Evolutionary conservation across 495 filamentous ascomycete genomes (phyloP).

Genomic region (Immersiella caudata): DNA sequence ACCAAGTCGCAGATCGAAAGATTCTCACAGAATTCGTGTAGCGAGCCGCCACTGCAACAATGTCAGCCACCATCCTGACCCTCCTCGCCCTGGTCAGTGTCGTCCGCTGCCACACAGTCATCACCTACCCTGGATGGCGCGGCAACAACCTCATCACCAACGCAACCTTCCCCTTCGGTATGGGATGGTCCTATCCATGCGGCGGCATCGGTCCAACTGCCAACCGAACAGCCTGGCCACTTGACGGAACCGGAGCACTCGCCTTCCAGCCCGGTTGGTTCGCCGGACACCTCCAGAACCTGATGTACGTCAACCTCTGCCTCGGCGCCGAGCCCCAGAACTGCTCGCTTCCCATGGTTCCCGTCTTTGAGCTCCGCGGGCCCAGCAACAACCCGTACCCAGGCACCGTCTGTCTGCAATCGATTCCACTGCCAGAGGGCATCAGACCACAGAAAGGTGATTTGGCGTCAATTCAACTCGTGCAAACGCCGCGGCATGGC

Average conservation of each 20-base stretch:
- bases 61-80: neutral
- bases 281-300: slow-evolving; percentile 74
- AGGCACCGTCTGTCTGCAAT: slow-evolving; percentile 80
- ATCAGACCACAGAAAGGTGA: slow-evolving; percentile 71
- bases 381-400: slow-evolving; percentile 73
- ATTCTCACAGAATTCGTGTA: neutral
- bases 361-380: slow-evolving; percentile 79
- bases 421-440: slow-evolving; percentile 78
- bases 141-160: slow-evolving; percentile 84
- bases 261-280: slow-evolving; percentile 89
- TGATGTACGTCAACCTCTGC: slow-evolving; percentile 90
- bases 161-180: slow-evolving; percentile 79
- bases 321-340: slow-evolving; percentile 84
- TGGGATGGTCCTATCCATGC: slow-evolving; percentile 96
- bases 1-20: neutral
- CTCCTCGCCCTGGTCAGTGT: neutral
- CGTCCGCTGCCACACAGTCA: slow-evolving; percentile 68
- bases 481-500: slow-evolving; percentile 82
- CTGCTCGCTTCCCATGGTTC: slow-evolving; percentile 65
- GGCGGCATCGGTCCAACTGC: slow-evolving; percentile 74
- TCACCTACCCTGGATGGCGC: slow-evolving; percentile 87
- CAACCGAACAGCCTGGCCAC: slow-evolving; percentile 88
- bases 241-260: slow-evolving; percentile 71
- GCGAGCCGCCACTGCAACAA: neutral
- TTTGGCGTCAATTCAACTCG: slow-evolving; percentile 86